Evolutionary conservation across 225 moss, liverwort and hornwort genomes (phyloP).

Genomic region (Lunularia cruciata): DNA sequence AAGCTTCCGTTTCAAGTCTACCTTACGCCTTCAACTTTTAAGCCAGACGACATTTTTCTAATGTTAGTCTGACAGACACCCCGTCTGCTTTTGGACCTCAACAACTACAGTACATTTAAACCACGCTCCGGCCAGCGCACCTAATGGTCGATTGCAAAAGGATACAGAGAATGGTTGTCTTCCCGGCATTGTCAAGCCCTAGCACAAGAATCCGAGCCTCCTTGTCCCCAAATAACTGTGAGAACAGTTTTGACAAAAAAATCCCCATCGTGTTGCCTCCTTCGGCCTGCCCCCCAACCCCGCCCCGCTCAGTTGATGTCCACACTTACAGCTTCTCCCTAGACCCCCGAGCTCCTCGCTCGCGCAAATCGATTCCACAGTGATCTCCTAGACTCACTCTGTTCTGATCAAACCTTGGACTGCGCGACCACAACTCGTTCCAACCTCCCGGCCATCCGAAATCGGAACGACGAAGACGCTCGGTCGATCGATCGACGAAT

Average conservation of each 20-base stretch:
- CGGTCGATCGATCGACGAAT: too few species aligned
- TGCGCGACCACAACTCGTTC: constrained; percentile 4
- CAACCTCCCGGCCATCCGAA: constrained; percentile 2
- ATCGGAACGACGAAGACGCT: constrained; percentile 4
- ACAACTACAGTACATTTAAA: too few species aligned
- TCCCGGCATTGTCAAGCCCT: constrained; percentile 90
- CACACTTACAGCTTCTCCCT: background rate
- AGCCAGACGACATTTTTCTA: too few species aligned
- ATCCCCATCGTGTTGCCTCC: constrained; percentile 61
- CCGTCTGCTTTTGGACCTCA: too few species aligned
- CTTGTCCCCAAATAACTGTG: constrained; percentile 81
- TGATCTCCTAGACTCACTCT: background rate
- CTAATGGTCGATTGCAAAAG: constrained; percentile 10
- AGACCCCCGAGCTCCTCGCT: background rate
- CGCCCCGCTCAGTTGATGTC: background rate
- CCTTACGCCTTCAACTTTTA: too few species aligned
- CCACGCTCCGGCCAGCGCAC: background rate
- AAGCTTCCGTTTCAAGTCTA: too few species aligned
- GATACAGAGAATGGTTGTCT: constrained; percentile 99
- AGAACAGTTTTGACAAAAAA: constrained; percentile 73
- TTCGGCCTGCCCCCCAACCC: constrained; percentile 1
- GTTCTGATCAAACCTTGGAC: background rate
- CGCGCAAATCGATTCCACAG: constrained; percentile 1
- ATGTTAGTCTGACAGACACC: too few species aligned
- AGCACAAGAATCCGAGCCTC: constrained; percentile 90